Percentiles rank a stretch among this genome's conserved stretches.
phyloP scores from a whole-genome alignment of 768 basidiomycete genomes.

The Neoboletus brunneissimus region DNA sequence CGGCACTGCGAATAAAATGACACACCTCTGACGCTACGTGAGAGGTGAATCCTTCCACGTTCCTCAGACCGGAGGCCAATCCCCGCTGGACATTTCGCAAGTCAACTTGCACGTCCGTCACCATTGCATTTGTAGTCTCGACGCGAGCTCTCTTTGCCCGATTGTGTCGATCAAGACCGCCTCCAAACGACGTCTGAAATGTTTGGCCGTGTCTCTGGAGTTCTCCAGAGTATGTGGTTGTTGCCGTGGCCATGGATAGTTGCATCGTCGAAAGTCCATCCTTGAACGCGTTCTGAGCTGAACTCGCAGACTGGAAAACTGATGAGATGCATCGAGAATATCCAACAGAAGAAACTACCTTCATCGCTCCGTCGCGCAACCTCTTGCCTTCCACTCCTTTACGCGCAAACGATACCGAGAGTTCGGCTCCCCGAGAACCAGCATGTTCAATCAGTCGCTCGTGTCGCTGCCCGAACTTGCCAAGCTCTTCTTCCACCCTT shows the following conservation, averaged over 20 bases:
- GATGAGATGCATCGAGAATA: conserved; percentile 12
- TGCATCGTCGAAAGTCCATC: conserved; percentile 46
- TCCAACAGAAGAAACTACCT: conserved; percentile 42
- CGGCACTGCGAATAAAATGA: background rate
- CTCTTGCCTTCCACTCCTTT: conserved; percentile 50
- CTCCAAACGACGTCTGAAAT: conserved; percentile 42
- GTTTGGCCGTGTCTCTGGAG: conserved; percentile 47
- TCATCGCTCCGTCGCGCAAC: conserved; percentile 54
- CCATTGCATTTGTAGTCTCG: conserved; percentile 53
- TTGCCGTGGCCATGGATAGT: conserved; percentile 42
- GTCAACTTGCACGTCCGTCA: conserved; percentile 48
- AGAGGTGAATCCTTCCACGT: conserved; percentile 42
- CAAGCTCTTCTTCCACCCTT: conserved; percentile 50
- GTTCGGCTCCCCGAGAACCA: conserved; percentile 40
- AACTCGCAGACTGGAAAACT: conserved; percentile 38
- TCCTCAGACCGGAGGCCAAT: conserved; percentile 48
- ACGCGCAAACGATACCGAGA: conserved; percentile 42
- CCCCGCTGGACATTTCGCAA: conserved; percentile 51
- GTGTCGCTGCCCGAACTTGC: conserved; percentile 48
- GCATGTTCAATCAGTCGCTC: conserved; percentile 42
- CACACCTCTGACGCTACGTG: conserved; percentile 54
- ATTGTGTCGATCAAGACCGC: conserved; percentile 61
- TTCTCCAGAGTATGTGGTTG: conserved; percentile 49
- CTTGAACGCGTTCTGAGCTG: conserved; percentile 40
- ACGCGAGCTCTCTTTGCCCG: conserved; percentile 67